Base-by-base conservation (phyloP, 2,329 filamentous ascomycete genomes). In the Botrytis elliptica region DNA sequence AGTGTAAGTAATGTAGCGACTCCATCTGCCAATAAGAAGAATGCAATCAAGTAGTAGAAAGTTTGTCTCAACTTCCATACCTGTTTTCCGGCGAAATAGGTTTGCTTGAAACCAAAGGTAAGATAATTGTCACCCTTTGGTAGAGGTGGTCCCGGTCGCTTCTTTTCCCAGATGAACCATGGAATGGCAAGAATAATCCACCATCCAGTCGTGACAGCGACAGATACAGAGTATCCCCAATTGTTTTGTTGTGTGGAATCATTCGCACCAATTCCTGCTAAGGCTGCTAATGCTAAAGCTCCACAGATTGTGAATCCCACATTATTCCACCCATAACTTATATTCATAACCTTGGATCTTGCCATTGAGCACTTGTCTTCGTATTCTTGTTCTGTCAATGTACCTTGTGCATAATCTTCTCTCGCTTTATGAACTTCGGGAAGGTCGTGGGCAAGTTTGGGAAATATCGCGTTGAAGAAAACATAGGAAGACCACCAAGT, bases 381-480 rank as follows among this genome's bases (percentile, higher is more conserved):
- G 63, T 77, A 81, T 74, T 77, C 71, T 16, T 76, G 74, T 62
- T 80, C 77, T 46, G 69, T 75, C 20, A 80, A 78, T 25, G 40
- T 74, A 20, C 78, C 76, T 49, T 77, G 76, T 16, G 77, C 46
- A 25, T 75, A 74, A 29, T 78, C 72, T 29, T 79, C 77, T 63
- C 73, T 73, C 8, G 79, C 79, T 20, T 42, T 40, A 55, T 78
- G 77, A 49, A 73, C 75, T 74, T 81, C 79, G 5, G 79, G 79
- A 14, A 80, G 77, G 66, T 80, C 78, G 73, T 79, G 77, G 22
- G 79, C 74, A 20, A 81, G 72, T 69, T 80, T 80, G 3, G 79
- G 79, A 65, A 81, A 81, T 25, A 80, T 79, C 7, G 79, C 79
- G 63, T 80, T 80, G 75, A 80, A 81, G 60, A 81, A 81, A 46